Evolutionary conservation across 495 filamentous ascomycete genomes (phyloP).

Genomic region (Neurospora pannonica): DNA sequence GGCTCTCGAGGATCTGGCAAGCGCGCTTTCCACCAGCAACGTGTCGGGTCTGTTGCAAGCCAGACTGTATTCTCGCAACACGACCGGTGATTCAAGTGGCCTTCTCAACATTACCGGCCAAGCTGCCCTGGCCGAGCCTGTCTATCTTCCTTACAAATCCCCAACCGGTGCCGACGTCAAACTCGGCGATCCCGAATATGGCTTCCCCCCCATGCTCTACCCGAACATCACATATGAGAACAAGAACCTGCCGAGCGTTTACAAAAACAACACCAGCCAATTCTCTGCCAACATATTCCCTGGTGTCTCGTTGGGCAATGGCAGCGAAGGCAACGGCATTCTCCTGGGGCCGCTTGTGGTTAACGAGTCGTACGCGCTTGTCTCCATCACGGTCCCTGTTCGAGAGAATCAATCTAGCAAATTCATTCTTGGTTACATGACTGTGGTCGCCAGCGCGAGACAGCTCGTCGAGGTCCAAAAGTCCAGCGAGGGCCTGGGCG

Average conservation of each 20-base stretch:
- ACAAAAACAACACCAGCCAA: constrained; percentile 27
- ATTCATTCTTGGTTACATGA: constrained; percentile 67
- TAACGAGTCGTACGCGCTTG: constrained; percentile 60
- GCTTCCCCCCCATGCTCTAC: constrained; percentile 60
- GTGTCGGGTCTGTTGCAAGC: constrained; percentile 54
- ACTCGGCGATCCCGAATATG: constrained; percentile 49
- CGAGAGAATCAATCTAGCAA: constrained; percentile 48
- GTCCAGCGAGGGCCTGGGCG: constrained; percentile 57
- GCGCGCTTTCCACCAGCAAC: constrained; percentile 46
- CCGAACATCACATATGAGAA: constrained; percentile 61
- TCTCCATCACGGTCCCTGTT: constrained; percentile 73
- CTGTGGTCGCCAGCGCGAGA: constrained; percentile 54
- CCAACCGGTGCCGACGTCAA: constrained; percentile 46
- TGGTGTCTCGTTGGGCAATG: constrained; percentile 43
- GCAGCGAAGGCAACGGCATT: constrained; percentile 39
- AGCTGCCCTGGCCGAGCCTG: constrained; percentile 17
- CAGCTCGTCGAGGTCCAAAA: constrained; percentile 48
- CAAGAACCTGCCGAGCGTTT: constrained; percentile 25
- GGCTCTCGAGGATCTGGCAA: constrained; percentile 48
- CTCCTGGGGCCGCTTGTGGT: constrained; percentile 59
- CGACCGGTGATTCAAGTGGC: constrained; percentile 38
- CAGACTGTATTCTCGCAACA: constrained; percentile 54
- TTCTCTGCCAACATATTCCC: constrained; percentile 33
- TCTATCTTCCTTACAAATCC: constrained; percentile 48
- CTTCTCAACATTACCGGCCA: constrained; percentile 53